phyloP scores from a whole-genome alignment of 2,329 filamentous ascomycete genomes.

The Pestalotiopsis sp. region DNA sequence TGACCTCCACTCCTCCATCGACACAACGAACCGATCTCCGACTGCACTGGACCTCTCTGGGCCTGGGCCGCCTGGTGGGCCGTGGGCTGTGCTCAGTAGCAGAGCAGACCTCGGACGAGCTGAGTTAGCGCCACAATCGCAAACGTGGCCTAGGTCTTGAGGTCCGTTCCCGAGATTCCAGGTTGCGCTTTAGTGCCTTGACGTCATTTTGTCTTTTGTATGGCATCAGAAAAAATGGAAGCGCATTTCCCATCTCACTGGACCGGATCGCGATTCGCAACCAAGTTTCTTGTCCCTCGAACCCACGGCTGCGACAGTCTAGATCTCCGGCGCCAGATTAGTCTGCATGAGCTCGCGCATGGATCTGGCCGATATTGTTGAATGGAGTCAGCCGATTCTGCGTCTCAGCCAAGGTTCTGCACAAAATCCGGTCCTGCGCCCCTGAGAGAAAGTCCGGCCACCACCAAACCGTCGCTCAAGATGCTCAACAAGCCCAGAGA shows the following conservation, averaged over 20 bases:
- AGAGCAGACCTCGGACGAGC: not conserved
- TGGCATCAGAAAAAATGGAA: not conserved
- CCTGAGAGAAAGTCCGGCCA: not conserved
- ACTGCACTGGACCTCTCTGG: not conserved
- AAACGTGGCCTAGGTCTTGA: too few relatives aligned
- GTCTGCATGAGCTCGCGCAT: not conserved
- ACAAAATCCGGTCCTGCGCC: not conserved
- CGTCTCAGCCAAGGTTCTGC: not conserved
- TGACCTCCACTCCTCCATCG: not conserved
- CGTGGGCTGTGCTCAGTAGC: not conserved
- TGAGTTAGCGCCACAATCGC: not conserved
- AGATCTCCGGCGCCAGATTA: not conserved
- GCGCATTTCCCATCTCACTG: not conserved
- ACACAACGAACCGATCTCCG: not conserved
- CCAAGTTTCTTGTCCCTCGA: not conserved
- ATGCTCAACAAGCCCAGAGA: not conserved
- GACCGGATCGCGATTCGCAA: not conserved
- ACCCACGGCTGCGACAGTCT: constrained; percentile 1
- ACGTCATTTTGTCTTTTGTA: not conserved
- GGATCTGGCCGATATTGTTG: not conserved
- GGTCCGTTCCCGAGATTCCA: not conserved
- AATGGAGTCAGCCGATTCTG: not conserved
- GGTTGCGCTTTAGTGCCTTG: not conserved
- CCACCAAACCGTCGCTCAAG: not conserved
- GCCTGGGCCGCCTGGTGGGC: not conserved